Conservation (phyloP, 2,329 filamentous ascomycete species). For the Stachybotrys echinatus region DNA sequence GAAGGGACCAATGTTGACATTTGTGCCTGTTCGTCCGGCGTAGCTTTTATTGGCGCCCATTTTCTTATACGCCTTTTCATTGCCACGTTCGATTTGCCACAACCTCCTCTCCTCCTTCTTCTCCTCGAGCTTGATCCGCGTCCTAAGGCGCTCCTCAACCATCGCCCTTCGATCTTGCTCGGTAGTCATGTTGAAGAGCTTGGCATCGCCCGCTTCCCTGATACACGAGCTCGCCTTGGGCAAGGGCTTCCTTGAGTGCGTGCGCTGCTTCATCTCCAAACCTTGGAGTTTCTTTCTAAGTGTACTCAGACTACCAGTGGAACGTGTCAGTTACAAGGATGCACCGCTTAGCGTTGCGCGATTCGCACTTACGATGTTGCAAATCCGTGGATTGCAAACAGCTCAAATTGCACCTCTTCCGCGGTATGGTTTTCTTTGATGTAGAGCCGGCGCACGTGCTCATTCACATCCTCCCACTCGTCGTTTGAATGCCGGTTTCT, state of each 20-base stretch:
- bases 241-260: neutral
- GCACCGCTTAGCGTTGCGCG: neutral
- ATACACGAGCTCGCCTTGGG: neutral
- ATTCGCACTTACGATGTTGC: neutral
- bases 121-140: neutral
- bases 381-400: neutral
- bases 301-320: neutral
- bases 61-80: neutral
- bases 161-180: neutral
- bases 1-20: neutral
- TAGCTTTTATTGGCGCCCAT: no score
- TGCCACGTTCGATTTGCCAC: neutral
- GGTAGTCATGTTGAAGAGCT: neutral
- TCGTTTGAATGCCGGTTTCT: neutral
- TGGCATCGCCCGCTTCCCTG: neutral
- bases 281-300: neutral
- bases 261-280: neutral
- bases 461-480: neutral
- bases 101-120: neutral
- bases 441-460: neutral
- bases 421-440: neutral
- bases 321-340: neutral
- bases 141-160: neutral
- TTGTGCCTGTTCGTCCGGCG: neutral
- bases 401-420: neutral